Conservation (phyloP, 768 basidiomycete genomes). For the Tulasnella sp. region DNA sequence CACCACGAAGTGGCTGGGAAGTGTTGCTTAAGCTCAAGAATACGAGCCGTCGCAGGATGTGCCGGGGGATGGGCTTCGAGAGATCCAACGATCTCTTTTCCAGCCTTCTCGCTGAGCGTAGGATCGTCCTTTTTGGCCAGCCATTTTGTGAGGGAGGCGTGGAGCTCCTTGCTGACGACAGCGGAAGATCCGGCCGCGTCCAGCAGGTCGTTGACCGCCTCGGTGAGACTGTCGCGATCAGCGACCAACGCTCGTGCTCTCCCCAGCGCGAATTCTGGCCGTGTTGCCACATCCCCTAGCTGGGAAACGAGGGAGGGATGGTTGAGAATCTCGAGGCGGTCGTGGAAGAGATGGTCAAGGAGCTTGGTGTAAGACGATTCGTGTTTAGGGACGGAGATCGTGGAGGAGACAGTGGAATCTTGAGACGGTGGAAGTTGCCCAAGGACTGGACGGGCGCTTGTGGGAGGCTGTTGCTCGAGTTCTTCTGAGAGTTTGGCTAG, state of each 20-base stretch:
- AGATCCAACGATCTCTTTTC: constrained; percentile 52
- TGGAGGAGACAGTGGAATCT: constrained; percentile 36
- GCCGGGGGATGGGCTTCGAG: constrained; percentile 44
- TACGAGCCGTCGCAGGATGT: constrained; percentile 49
- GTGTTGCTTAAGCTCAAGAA: constrained; percentile 57
- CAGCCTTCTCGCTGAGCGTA: constrained; percentile 56
- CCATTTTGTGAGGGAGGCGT: constrained; percentile 77
- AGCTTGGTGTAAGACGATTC: constrained; percentile 91
- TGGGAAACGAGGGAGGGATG: constrained; percentile 66
- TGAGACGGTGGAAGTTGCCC: constrained; percentile 36
- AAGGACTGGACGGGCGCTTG: constrained; percentile 37
- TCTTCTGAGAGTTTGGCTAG: constrained; percentile 48
- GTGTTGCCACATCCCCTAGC: constrained; percentile 73
- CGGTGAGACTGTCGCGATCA: constrained; percentile 63
- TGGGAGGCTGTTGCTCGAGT: background rate
- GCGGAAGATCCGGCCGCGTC: constrained; percentile 40
- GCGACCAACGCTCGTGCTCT: constrained; percentile 80
- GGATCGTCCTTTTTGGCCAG: constrained; percentile 68
- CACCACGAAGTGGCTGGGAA: constrained; percentile 74
- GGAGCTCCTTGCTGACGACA: constrained; percentile 51
- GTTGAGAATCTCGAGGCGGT: constrained; percentile 80
- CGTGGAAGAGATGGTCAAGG: constrained; percentile 71
- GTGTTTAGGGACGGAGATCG: constrained; percentile 77
- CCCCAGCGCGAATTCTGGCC: constrained; percentile 93
- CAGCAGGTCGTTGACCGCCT: constrained; percentile 63